A percentile compares a stretch with the other conserved stretches of the same genome.
Conservation (phyloP, 129 eudicot genomes). For the Glebionis coronaria region DNA sequence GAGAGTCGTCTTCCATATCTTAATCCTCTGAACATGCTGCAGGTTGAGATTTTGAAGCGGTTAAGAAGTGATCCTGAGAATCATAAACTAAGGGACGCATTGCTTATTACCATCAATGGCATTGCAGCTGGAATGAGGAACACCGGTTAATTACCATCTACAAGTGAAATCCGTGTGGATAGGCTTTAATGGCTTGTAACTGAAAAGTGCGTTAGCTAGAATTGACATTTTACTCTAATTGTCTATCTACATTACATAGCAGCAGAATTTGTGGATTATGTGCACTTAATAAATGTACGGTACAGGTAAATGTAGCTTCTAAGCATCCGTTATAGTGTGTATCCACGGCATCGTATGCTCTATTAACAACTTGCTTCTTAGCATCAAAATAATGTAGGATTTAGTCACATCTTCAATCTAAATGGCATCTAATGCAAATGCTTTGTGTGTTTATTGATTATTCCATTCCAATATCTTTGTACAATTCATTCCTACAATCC, state of each 20-base stretch:
- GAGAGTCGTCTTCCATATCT: slow-evolving; percentile 87
- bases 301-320: slow-evolving; percentile 9
- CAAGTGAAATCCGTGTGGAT: background rate
- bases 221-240: background rate
- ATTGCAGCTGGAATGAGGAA: slow-evolving; percentile 98
- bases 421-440: slow-evolving; percentile 23
- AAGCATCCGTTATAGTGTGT: slow-evolving; percentile 12
- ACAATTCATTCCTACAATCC: slow-evolving; percentile 8
- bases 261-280: background rate
- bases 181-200: slow-evolving; percentile 3
- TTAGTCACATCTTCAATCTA: slow-evolving; percentile 20
- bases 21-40: slow-evolving; percentile 90
- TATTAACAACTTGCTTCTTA: slow-evolving; percentile 25
- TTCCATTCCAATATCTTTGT: slow-evolving; percentile 2
- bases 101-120: slow-evolving; percentile 89
- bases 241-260: background rate
- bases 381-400: slow-evolving; percentile 30
- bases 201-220: background rate
- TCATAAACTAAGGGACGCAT: slow-evolving; percentile 68
- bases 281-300: background rate
- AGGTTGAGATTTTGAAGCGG: slow-evolving; percentile 90
- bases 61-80: slow-evolving; percentile 75
- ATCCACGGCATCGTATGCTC: slow-evolving; percentile 27
- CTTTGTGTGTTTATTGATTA: background rate
- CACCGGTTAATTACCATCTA: slow-evolving; percentile 53